Conservation (phyloP, 169 alveolate genomes). For the Plasmodium billcollinsi region DNA sequence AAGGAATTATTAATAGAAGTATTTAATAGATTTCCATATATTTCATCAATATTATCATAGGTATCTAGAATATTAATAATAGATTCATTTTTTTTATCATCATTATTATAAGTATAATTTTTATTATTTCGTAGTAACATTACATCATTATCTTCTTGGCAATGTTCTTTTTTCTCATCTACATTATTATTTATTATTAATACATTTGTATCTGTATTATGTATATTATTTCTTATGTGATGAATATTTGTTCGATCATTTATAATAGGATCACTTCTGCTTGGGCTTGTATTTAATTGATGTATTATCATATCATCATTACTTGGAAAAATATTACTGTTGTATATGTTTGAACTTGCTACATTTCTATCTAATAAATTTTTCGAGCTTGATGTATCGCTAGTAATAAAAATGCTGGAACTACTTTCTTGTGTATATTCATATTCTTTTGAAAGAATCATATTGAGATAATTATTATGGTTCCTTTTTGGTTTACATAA, state of each 20-base stretch:
- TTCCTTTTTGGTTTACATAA: background rate
- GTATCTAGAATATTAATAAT: background rate
- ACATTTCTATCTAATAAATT: conserved; percentile 29
- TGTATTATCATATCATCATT: background rate
- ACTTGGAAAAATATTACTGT: background rate
- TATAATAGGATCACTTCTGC: background rate
- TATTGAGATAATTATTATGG: conserved; percentile 9
- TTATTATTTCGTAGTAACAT: background rate
- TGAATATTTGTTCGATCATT: background rate
- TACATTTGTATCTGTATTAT: background rate
- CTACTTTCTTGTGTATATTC: conserved; percentile 52
- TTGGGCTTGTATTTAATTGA: background rate
- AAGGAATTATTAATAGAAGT: conserved; percentile 14
- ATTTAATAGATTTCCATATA: conserved; percentile 18
- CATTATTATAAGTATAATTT: background rate
- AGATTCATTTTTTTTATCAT: background rate
- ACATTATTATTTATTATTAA: background rate
- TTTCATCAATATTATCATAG: conserved; percentile 19
- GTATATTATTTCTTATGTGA: background rate
- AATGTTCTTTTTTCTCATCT: background rate
- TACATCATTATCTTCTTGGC: background rate
- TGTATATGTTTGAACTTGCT: conserved; percentile 7
- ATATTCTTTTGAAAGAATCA: conserved; percentile 53
- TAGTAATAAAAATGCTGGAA: conserved; percentile 20
- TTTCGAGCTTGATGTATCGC: conserved; percentile 33